A percentile compares a stretch with the other conserved stretches of the same genome.
Conservation (phyloP, 179 eudicot genomes). For the Pouteria campechiana region DNA sequence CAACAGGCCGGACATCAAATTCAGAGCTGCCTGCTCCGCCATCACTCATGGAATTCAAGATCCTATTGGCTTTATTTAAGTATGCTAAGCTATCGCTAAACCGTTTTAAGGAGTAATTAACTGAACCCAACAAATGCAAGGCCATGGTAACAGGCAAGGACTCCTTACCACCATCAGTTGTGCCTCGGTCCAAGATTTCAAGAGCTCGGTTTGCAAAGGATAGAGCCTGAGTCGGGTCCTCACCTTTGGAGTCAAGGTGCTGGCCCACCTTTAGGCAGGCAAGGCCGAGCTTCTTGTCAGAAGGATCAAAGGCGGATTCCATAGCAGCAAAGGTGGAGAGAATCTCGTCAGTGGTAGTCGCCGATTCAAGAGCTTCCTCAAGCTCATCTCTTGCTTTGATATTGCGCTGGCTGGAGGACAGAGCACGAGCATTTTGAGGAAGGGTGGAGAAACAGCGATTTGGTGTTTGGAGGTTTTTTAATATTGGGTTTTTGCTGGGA, state of each 20-base stretch:
- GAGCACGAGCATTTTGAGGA: conserved; percentile 38
- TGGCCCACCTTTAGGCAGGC: conserved; percentile 73
- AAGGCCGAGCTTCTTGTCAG: conserved; percentile 67
- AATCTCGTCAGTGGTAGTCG: conserved; percentile 58
- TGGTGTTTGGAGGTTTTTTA: conserved; percentile 8
- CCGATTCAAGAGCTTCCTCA: conserved; percentile 67
- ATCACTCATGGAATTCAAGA: conserved; percentile 35
- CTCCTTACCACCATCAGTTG: conserved; percentile 1
- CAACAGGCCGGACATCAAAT: conserved; percentile 49
- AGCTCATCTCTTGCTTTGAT: conserved; percentile 36
- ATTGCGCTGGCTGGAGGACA: conserved; percentile 55
- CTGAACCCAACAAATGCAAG: conserved; percentile 76
- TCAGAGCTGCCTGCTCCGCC: conserved; percentile 20
- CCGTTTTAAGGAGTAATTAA: conserved; percentile 43
- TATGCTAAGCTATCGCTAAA: conserved; percentile 76
- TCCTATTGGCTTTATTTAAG: conserved; percentile 70
- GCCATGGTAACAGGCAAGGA: conserved; percentile 70
- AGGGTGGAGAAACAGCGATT: conserved; percentile 12
- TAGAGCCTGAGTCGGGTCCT: conserved; percentile 49
- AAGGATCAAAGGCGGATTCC: conserved; percentile 50
- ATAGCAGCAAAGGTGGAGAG: too few relatives aligned
- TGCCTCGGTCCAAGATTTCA: conserved; percentile 32
- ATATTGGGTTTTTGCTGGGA: conserved; percentile 15
- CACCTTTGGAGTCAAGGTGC: conserved; percentile 79
- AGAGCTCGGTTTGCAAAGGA: conserved; percentile 73